phyloP scores from a whole-genome alignment of 2,329 filamentous ascomycete species.

The Cladobotryum mycophilum region DNA sequence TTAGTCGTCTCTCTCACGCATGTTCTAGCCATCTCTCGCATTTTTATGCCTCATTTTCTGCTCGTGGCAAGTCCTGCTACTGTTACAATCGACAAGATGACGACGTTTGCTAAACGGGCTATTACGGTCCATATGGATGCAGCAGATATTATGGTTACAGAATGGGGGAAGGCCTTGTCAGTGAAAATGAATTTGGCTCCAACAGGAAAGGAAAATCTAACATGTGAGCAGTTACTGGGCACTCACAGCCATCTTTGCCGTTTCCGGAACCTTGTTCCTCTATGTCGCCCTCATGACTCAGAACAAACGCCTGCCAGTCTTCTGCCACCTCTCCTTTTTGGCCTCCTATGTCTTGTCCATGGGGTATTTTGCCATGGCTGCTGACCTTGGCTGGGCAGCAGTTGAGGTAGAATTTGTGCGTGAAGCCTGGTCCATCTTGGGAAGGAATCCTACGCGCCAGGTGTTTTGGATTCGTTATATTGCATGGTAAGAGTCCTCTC shows the following conservation, averaged over 20 bases:
- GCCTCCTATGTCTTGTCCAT: conserved; percentile 34
- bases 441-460: conserved; percentile 42
- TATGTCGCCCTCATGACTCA: background rate
- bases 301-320: background rate
- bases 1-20: too few relatives aligned
- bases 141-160: background rate
- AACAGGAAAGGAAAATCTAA: background rate
- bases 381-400: conserved; percentile 41
- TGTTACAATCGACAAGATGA: background rate
- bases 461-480: conserved; percentile 51
- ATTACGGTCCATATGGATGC: background rate
- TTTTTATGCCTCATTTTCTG: background rate
- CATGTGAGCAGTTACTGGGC: background rate
- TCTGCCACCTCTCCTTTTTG: background rate
- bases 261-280: background rate
- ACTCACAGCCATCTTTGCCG: background rate
- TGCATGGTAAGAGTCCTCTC: too few relatives aligned
- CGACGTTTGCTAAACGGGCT: background rate
- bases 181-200: background rate
- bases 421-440: conserved; percentile 12
- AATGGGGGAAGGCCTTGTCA: background rate
- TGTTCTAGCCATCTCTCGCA: too few relatives aligned
- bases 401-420: conserved; percentile 48
- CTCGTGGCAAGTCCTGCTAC: background rate
- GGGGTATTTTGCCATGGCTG: conserved; percentile 46